phyloP scores from a whole-genome alignment of 2,329 filamentous ascomycete species.

The Exophiala aquamarina region DNA sequence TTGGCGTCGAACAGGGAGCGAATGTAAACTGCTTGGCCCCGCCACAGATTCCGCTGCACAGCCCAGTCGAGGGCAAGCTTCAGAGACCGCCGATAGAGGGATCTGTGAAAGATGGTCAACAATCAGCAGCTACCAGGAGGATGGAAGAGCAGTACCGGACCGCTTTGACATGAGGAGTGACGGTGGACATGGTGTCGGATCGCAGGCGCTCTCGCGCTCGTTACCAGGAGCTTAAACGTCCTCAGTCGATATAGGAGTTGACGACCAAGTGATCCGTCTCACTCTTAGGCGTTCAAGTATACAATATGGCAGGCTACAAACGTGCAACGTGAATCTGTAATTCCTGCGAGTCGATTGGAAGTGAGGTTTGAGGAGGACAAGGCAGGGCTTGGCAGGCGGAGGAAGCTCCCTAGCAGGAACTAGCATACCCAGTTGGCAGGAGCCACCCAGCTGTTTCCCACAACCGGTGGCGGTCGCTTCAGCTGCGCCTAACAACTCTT shows the following conservation, averaged over 20 bases:
- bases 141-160: conserved; percentile 35
- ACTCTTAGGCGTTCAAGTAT: background rate
- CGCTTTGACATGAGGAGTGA: conserved; percentile 31
- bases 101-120: conserved; percentile 42
- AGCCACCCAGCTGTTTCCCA: no score
- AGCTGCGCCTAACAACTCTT: no score
- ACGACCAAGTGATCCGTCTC: background rate
- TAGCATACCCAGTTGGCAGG: no score
- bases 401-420: no score
- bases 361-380: conserved; percentile 14
- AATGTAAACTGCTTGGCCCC: conserved; percentile 94
- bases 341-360: conserved; percentile 23
- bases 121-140: conserved; percentile 27
- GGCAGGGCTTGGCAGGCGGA: conserved; percentile 14
- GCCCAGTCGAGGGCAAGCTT: conserved; percentile 96
- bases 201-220: conserved; percentile 10
- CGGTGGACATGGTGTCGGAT: conserved; percentile 35
- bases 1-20: conserved; percentile 93
- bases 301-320: conserved; percentile 1
- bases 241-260: conserved; percentile 1
- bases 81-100: conserved; percentile 85
- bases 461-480: no score
- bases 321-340: conserved; percentile 16
- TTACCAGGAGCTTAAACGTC: conserved; percentile 2
- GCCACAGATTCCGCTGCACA: conserved; percentile 89